Evolutionary conservation across 2,329 filamentous ascomycete genomes (phyloP), one percentile per base, ranked within the genome.

Genomic region (Aspergillus fumigatus): DNA sequence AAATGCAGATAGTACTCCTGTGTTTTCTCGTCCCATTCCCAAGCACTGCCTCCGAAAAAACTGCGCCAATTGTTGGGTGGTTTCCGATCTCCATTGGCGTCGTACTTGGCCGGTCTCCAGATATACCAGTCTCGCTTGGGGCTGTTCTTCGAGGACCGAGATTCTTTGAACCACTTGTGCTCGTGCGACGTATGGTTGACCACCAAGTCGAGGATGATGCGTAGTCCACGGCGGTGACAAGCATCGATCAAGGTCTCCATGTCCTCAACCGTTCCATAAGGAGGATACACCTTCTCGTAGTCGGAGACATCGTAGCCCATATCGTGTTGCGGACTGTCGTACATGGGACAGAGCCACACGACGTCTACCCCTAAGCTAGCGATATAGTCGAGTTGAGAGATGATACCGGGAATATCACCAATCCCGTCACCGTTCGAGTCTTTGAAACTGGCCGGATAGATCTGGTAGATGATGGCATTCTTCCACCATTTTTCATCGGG

Each of bases 1-100:
- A 94, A 79, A 59, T 88, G 85, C 0, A 92, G 82, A 65, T 90
- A 92, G 70, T 90, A 92, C 71, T 92, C 87, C 47, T 81, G 78
- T 0, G 88, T 90, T 19, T 72, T 67, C 60, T 88, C 84, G 64
- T 92, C 88, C 77, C 84, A 92, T 55, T 85, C 64, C 75, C 75
- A 77, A 2, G 72, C 74, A 50, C 69, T 74, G 7, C 71, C 73
- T 67, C 38, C 14, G 49, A 92, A 59, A 5, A 56, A 48, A 19
- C 47, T 52, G 25, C 52, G 52, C 59, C 88, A 92, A 72, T 92
- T 92, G 63, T 89, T 92, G 0, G 89, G 89, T 0, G 88, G 85
- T 53, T 85, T 78, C 1, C 85, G 81, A 19, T 79, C 80, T 2
- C 87, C 88, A 17, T 84, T 73, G 6, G 66, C 67, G 5, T 77